A percentile compares a stretch with the other conserved stretches of the same genome.
Evolutionary conservation across 768 basidiomycete genomes (phyloP).

Genomic region (Cubamyces sp.): DNA sequence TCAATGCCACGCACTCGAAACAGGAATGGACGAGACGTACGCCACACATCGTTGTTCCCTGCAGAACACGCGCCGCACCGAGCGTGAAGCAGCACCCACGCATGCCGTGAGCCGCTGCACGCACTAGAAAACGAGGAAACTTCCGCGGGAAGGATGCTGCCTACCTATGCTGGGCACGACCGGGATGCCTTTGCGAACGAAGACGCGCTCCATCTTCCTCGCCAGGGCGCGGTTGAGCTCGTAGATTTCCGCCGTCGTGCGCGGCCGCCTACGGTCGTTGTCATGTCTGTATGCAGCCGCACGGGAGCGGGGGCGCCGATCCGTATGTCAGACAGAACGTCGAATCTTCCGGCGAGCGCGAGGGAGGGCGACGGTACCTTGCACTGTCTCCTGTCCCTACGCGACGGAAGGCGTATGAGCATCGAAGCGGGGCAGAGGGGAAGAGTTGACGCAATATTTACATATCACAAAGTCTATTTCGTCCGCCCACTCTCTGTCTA

Average conservation of each 20-base stretch:
- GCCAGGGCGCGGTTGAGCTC: conserved; percentile 70
- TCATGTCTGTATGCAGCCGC: conserved; percentile 62
- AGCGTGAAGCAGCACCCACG: not conserved
- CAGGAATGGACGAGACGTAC: conserved; percentile 46
- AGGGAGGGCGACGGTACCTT: conserved; percentile 43
- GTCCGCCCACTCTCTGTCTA: conserved; percentile 77
- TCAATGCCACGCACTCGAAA: conserved; percentile 21
- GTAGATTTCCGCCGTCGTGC: conserved; percentile 81
- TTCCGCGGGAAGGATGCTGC: conserved; percentile 24
- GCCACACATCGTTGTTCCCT: conserved; percentile 95
- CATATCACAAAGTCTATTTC: conserved; percentile 93
- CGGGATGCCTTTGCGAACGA: conserved; percentile 69
- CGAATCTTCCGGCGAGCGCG: not conserved
- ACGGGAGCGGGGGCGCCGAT: not conserved
- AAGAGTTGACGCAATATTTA: conserved; percentile 36
- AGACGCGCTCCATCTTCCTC: conserved; percentile 72
- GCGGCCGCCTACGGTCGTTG: conserved; percentile 79
- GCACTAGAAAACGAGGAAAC: conserved; percentile 6
- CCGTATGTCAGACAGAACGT: conserved; percentile 5
- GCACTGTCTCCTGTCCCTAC: conserved; percentile 82
- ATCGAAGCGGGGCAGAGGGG: conserved; percentile 13
- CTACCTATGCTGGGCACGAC: conserved; percentile 81
- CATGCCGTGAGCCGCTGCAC: conserved; percentile 9
- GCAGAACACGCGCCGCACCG: not conserved
- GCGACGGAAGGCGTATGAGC: conserved; percentile 13